Evolutionary conservation across 148 eudicot genomes (phyloP), one percentile per base, ranked within the genome.

Genomic region (Silene uniflora): DNA sequence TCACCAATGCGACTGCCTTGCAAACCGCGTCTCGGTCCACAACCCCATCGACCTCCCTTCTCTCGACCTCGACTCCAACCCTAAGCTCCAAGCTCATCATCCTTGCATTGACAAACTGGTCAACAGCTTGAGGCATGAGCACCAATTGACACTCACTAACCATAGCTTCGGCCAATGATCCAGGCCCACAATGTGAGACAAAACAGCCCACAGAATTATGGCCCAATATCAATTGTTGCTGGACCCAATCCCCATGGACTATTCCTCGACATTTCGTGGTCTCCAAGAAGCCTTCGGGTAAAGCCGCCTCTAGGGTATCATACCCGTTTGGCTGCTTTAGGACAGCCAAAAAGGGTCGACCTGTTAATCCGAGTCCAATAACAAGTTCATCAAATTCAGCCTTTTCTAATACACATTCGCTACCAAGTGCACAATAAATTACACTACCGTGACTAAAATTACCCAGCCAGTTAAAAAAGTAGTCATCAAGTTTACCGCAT

Each of bases 161-260:
- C 72, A 89, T 47, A 0, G 85, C 86, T 77, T 89, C 90, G 2
- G 77, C 78, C n/a, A 89, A 32, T 1, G 90, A 86, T 1, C 84
- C 86, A 3, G 44, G 78, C 2, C 92, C 90, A 18, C 84, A 81
- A 67, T 87, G 90, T 1, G 87, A 85, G 32, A 88, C 81, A 14
- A 83, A 86, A 49, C 89, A 88, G 10, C 89, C 91, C 1, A 88
- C 79, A 0, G 86, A 78, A 11, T 84, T 75, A 64, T 87, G 92
- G 8, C 49, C 58, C 62, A 89, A 10, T 7, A 87, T 78, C 71
- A 80, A 17, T 11, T 73, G 87, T 54, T 87, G 90, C 42, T 87
- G 90, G 6, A 87, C 83, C 92, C 92, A 87, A 32, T 78, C 90
- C 0, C 78, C 83, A 23, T 80, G 44, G 1, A 89, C 79, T 6